These are phyloP conservation scores for Coprinellus micaceus DNA, from an alignment of 768 basidiomycete species.

Conservation along the genomic window DNA sequence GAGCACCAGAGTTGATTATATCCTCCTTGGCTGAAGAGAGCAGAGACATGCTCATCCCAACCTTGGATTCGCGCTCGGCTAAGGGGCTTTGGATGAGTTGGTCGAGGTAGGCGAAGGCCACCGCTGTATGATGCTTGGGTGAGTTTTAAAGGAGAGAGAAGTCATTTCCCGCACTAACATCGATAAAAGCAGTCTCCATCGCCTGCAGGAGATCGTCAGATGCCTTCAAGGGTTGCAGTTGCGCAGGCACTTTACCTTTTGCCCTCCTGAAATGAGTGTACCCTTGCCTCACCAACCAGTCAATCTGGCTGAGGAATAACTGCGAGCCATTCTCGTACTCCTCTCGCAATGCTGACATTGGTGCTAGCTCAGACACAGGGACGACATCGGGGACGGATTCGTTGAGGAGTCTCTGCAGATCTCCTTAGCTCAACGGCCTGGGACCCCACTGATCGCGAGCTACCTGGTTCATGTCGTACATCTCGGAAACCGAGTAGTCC, in stretches of 20 bases:
- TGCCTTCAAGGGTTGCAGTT: neutral
- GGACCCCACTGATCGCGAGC: neutral
- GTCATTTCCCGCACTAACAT: constrained; percentile 43
- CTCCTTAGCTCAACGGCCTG: too few species aligned
- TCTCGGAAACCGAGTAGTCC: constrained; percentile 3
- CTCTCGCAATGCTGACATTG: constrained; percentile 51
- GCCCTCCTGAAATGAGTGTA: constrained; percentile 67
- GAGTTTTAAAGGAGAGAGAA: too few species aligned
- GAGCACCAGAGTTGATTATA: constrained; percentile 59
- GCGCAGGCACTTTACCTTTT: constrained; percentile 45
- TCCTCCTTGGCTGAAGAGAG: constrained; percentile 46
- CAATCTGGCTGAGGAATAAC: constrained; percentile 70
- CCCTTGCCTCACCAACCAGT: constrained; percentile 60
- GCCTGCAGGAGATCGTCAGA: constrained; percentile 36
- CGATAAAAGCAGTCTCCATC: constrained; percentile 94
- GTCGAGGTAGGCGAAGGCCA: constrained; percentile 79
- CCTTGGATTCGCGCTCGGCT: constrained; percentile 39
- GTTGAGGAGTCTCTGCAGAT: constrained; percentile 28
- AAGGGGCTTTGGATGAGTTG: constrained; percentile 53
- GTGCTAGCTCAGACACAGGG: constrained; percentile 50
- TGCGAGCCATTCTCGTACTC: constrained; percentile 65
- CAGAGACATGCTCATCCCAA: constrained; percentile 46
- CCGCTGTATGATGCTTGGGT: constrained; percentile 42
- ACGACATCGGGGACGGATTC: constrained; percentile 42
- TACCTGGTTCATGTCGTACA: constrained; percentile 26